Evolutionary conservation across 2,329 filamentous ascomycete genomes (phyloP), one percentile per base, ranked within the genome.

Genomic region (Acrocalymma vagum): DNA sequence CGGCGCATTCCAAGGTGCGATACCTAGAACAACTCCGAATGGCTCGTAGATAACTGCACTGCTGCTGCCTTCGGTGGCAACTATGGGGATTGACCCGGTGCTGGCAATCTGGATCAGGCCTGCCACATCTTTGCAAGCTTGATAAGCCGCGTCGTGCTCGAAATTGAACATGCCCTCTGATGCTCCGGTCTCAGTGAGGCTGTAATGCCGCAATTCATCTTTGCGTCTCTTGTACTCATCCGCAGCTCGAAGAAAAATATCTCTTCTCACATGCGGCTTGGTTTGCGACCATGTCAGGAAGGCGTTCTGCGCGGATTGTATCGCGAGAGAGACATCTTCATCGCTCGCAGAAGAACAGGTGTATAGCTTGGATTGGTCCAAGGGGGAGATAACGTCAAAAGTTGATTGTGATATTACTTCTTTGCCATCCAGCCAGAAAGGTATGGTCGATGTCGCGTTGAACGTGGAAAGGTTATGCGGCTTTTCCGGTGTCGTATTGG

Each of bases 171-270:
- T 80, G 61, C 82, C 83, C 20, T 72, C 59, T 9, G 66, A 67
- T 11, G 36, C 29, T 14, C 42, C 42, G 26, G 28, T 45, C 20
- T 40, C 36, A 5, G 36, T 36, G 5, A 29, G 14, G 28, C 28
- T 45, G 26, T 40, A 40, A n/a, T n/a, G n/a, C n/a, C n/a, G n/a
- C n/a, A n/a, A n/a, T n/a, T n/a, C n/a, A n/a, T n/a, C n/a, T n/a
- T n/a, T n/a, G n/a, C n/a, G n/a, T 9, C 15, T 15, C 11, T 21
- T 28, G 9, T 32, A 29, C 18, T 40, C 36, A n/a, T 80, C 76
- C 5, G 84, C 84, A 0, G 85, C 83, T 62, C 81, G 83, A 40
- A 85, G 72, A 39, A 93, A 75, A 43, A 92, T 80, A 47, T 86
- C 80, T 13, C 86, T 81, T 21, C 87, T 84, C 23, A 75, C 59